Evolutionary conservation across 108 stramenopile species (phyloP), one percentile per base, ranked within the genome.

Genomic region (Cyclotella cryptica): DNA sequence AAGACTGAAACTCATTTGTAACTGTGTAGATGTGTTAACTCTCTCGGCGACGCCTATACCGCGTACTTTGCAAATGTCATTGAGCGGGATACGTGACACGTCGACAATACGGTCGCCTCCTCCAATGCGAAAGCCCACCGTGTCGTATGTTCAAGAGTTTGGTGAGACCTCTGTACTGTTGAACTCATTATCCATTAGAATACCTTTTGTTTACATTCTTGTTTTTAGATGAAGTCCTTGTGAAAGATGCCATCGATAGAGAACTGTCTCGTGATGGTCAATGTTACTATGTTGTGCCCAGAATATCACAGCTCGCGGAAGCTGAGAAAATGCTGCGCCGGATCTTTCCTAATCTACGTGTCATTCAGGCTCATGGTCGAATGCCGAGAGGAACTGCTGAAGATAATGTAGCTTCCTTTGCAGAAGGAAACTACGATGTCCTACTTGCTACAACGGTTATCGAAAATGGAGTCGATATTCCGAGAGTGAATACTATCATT

Each of bases 381-480:
- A 96, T 94, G 93, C 45, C 74, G 21, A 82, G 89, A 11, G 85
- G 80, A 30, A 74, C 65, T 11, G 90, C 91, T 11, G 93, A 94
- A 75, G 85, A 92, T 21, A 91, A 90, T 75, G 93, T 97, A 8
- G 89, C 88, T 0, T 72, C 84, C 22, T 98, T 98, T 76, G 90
- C 95, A 9, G 90, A 95, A 76, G 96, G 96, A 17, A 78, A 87
- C 14, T 79, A 87, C 66, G 97, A 97, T 69, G 84, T 98, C 24
- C 83, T 98, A 55, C 77, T 98, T 57, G 98, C 97, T 39, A 98
- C 98, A 21, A 97, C 97, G 12, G 95, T 98, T 40, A 96, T 98
- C 77, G 98, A 98, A 86, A 98, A 98, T 80, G 98, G 98, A 28
- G 93, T 98, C 30, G 97, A 98, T 76, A 95, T 98, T 69, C 98